Evolutionary conservation across 768 basidiomycete species (phyloP), one percentile per base, ranked within the genome.

Genomic region (Trametes sanguinea): DNA sequence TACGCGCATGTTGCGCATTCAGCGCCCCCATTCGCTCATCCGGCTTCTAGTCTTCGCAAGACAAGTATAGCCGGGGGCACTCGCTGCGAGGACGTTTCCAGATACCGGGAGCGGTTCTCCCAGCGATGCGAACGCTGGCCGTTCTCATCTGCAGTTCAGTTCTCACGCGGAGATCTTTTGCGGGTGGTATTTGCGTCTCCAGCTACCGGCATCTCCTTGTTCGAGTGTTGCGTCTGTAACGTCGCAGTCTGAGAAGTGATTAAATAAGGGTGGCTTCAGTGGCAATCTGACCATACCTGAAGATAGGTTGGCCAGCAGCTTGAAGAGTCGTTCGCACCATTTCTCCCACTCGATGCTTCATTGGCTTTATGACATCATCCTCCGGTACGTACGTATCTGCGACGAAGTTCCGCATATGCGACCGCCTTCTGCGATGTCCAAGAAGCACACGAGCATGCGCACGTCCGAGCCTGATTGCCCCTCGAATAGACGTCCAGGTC

Each of bases 1-100:
- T 29, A 42, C 32, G 54, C 29, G 57, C 57, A 45, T 42, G 48
- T 42, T 46, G 40, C 57, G 29, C 57, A 39, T 42, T 43, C 30
- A 7, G 48, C 47, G 39, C 14, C 27, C 22, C 22, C 35, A 50
- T 29, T 51, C 29, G 45, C 44, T 11, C 45, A 47, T 47, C 33
- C 39, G 22, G 48, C 47, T 57, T 57, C 57, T 57, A 57, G 57
- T 42, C 29, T 22, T 4, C 57, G 57, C 57, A 35, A 42, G 17
- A 32, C 57, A 13, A 32, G 47, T 50, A 33, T 22, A 46, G 6
- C 54, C 54, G 54, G 51, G 22, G 51, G 37, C 22, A 13, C 16
- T 22, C n/a, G 9, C 22, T 22, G 33, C 35, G 44, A 51, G 39
- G 10, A 3, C 22, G 22, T 16, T 14, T 17, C 46, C 53, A 30